phyloP scores from a whole-genome alignment of 352 stramenopile species.

The Pythium volutum region DNA sequence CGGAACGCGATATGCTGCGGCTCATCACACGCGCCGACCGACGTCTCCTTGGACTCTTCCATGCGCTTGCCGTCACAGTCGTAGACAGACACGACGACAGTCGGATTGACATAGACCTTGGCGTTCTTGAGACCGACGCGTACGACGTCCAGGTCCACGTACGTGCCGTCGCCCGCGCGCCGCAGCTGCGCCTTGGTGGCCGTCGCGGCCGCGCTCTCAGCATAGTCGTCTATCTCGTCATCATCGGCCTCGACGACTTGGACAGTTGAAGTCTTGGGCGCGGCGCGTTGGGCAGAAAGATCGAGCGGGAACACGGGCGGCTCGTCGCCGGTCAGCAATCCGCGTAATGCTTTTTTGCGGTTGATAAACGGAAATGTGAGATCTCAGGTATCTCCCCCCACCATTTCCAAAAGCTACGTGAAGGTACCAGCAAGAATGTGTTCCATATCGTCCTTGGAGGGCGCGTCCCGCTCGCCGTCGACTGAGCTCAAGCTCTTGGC shows the following conservation, averaged over 20 bases:
- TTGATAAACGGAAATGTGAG: background rate
- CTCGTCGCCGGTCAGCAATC: constrained; percentile 3
- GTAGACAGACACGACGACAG: constrained; percentile 59
- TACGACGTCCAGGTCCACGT: constrained; percentile 49
- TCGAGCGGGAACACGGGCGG: constrained; percentile 20
- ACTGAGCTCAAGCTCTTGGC: constrained; percentile 55
- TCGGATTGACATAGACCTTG: constrained; percentile 56
- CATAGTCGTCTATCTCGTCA: constrained; percentile 23
- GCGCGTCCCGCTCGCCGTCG: constrained; percentile 42
- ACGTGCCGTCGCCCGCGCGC: constrained; percentile 28
- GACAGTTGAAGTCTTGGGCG: constrained; percentile 15
- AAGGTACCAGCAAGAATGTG: constrained; percentile 44
- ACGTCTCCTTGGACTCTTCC: constrained; percentile 54
- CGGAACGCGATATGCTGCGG: constrained; percentile 50
- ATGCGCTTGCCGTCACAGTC: constrained; percentile 48
- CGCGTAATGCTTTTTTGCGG: constrained; percentile 4
- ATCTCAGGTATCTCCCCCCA: background rate
- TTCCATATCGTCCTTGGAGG: constrained; percentile 71
- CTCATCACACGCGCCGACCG: constrained; percentile 33
- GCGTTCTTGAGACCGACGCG: constrained; percentile 71
- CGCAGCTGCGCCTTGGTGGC: background rate
- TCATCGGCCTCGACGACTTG: constrained; percentile 23
- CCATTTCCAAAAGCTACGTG: background rate
- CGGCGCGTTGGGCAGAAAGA: background rate
- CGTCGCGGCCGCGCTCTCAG: background rate